These are phyloP conservation scores for Pueraria montana DNA, from an alignment of 306 rosid genomes.

Conservation along the genomic window DNA sequence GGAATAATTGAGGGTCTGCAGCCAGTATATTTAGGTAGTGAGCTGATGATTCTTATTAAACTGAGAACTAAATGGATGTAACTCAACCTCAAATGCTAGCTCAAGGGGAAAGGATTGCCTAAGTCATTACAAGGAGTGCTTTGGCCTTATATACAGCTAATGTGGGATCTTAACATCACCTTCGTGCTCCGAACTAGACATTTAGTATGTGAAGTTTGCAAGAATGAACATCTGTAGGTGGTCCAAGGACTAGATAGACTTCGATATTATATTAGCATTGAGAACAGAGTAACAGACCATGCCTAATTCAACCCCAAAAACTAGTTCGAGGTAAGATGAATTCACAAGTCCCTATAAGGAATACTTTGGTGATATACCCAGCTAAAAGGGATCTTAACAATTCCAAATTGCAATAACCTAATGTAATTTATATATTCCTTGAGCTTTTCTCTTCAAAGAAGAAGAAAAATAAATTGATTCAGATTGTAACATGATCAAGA, in stretches of 20 bases:
- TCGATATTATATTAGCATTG: not conserved
- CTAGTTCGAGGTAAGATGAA: not conserved
- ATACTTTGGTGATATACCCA: too few relatives aligned
- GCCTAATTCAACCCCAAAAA: not conserved
- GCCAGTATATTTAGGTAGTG: not conserved
- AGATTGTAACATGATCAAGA: not conserved
- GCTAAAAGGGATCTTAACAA: too few relatives aligned
- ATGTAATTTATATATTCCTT: not conserved
- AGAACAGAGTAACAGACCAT: not conserved
- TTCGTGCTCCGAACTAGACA: not conserved
- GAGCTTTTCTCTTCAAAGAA: not conserved
- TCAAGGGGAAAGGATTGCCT: not conserved
- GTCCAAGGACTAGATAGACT: not conserved
- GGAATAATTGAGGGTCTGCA: not conserved
- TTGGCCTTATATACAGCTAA: not conserved
- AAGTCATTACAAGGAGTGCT: not conserved
- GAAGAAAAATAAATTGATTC: not conserved
- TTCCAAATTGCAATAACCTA: not conserved
- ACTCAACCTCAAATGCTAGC: not conserved
- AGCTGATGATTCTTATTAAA: not conserved
- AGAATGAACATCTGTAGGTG: not conserved
- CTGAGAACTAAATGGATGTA: not conserved
- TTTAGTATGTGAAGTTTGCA: not conserved
- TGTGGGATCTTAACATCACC: not conserved
- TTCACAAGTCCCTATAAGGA: not conserved